A percentile compares a stretch with the other conserved stretches of the same genome.
phyloP scores from a whole-genome alignment of 1,284 basidiomycete species.

The Clitocybe nebularis region DNA sequence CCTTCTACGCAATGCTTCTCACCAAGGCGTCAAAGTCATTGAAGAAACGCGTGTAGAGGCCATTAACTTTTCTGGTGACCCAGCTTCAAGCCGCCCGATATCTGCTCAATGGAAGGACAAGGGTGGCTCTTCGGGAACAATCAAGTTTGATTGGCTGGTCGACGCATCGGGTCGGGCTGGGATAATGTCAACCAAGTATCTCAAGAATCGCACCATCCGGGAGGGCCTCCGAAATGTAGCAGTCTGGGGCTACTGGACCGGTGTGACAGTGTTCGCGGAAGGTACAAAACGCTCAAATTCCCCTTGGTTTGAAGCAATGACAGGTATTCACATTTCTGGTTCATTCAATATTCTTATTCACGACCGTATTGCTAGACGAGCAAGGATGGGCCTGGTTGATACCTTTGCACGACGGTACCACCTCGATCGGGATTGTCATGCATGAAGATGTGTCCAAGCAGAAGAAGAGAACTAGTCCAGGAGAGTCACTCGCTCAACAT shows the following conservation, averaged over 20 bases:
- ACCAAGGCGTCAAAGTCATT: conserved; percentile 36
- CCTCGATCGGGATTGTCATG: conserved; percentile 54
- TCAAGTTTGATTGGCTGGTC: conserved; percentile 44
- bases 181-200: conserved; percentile 39
- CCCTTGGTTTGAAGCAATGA: conserved; percentile 29
- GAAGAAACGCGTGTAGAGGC: conserved; percentile 32
- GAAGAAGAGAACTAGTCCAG: conserved; percentile 24
- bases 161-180: conserved; percentile 47
- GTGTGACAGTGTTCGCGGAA: conserved; percentile 25
- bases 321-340: conserved; percentile 25
- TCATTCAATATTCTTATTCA: neutral
- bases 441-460: conserved; percentile 38
- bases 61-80: conserved; percentile 23
- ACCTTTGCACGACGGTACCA: conserved; percentile 48
- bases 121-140: conserved; percentile 11
- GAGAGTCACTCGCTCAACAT: conserved; percentile 27
- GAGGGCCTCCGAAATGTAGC: conserved; percentile 41
- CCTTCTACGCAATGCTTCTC: conserved; percentile 39
- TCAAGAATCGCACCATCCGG: conserved; percentile 45
- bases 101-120: neutral
- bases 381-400: conserved; percentile 65
- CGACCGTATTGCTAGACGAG: conserved; percentile 37
- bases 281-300: conserved; percentile 25
- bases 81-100: conserved; percentile 3
- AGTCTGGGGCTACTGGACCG: conserved; percentile 41